Percentiles rank a stretch among this genome's conserved stretches.
phyloP scores from a whole-genome alignment of 2,329 filamentous ascomycete genomes.

The Paraconiothyrium brasiliense region DNA sequence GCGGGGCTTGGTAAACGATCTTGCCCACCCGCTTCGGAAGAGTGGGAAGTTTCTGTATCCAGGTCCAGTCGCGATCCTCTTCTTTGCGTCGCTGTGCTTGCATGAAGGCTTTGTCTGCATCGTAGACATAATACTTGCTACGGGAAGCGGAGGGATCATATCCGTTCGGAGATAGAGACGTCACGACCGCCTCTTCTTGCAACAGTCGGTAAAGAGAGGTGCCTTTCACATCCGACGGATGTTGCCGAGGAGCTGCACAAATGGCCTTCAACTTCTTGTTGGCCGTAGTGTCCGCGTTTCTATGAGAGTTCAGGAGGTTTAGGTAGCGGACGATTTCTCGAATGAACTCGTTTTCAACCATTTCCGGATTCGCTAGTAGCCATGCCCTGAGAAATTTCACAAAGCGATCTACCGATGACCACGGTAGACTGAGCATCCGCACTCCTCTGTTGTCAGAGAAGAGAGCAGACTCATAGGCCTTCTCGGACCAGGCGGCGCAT shows the following conservation, averaged over 20 bases:
- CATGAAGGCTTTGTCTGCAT: background rate
- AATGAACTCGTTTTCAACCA: too few species aligned
- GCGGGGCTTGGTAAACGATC: too few species aligned
- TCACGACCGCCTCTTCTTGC: too few species aligned
- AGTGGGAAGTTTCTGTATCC: background rate
- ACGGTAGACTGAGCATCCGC: background rate
- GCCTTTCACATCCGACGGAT: too few species aligned
- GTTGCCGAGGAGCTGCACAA: too few species aligned
- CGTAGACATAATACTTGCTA: too few species aligned
- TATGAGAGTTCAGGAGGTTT: too few species aligned
- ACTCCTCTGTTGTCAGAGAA: background rate
- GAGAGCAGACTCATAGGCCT: background rate
- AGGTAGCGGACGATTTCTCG: background rate
- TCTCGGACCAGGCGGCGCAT: background rate
- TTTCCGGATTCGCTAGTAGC: background rate
- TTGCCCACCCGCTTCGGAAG: background rate
- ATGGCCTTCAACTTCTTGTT: too few species aligned
- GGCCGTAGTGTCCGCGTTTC: too few species aligned
- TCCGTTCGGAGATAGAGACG: too few species aligned
- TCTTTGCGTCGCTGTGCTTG: background rate
- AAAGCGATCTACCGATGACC: background rate
- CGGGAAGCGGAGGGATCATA: too few species aligned
- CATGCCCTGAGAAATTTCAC: background rate
- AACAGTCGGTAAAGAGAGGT: too few species aligned
- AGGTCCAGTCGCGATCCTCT: background rate